Evolutionary conservation across 2,329 filamentous ascomycete species (phyloP).

Genomic region (Neonectria faginata): DNA sequence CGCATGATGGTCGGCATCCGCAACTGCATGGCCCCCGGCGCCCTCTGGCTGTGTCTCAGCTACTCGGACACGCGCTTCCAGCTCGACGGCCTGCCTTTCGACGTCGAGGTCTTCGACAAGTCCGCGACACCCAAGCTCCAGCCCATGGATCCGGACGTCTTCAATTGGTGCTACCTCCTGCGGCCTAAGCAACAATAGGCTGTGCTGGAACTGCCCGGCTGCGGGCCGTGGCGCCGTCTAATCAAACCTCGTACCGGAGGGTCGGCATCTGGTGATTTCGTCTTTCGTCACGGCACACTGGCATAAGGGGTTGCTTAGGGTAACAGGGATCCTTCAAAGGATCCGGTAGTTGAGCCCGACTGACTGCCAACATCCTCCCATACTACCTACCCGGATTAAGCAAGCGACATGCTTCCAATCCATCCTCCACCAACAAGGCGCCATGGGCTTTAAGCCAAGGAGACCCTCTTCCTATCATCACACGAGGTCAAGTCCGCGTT

Average conservation of each 20-base stretch:
- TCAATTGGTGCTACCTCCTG: slow-evolving; percentile 59
- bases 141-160: slow-evolving; percentile 60
- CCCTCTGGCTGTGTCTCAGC: slow-evolving; percentile 62
- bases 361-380: not conserved
- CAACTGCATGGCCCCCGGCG: slow-evolving; percentile 50
- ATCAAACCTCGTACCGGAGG: not conserved
- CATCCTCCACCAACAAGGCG: not conserved
- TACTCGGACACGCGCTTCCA: slow-evolving; percentile 59
- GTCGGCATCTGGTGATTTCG: not conserved
- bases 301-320: slow-evolving; percentile 8
- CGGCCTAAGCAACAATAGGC: slow-evolving; percentile 44
- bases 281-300: not conserved
- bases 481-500: not conserved
- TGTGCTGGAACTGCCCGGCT: slow-evolving; percentile 17
- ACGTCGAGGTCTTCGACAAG: slow-evolving; percentile 56
- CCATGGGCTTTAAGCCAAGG: not conserved
- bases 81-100: slow-evolving; percentile 53
- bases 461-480: not conserved
- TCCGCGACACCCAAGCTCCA: slow-evolving; percentile 56
- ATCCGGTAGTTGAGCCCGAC: slow-evolving; percentile 14
- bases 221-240: slow-evolving; percentile 9
- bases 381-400: slow-evolving; percentile 9
- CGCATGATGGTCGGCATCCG: slow-evolving; percentile 55
- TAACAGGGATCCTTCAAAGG: slow-evolving; percentile 7
- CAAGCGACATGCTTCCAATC: not conserved